Percentiles rank a stretch among this genome's conserved stretches.
Conservation (phyloP, 441 rosid genomes). For the Adansonia grandidieri region DNA sequence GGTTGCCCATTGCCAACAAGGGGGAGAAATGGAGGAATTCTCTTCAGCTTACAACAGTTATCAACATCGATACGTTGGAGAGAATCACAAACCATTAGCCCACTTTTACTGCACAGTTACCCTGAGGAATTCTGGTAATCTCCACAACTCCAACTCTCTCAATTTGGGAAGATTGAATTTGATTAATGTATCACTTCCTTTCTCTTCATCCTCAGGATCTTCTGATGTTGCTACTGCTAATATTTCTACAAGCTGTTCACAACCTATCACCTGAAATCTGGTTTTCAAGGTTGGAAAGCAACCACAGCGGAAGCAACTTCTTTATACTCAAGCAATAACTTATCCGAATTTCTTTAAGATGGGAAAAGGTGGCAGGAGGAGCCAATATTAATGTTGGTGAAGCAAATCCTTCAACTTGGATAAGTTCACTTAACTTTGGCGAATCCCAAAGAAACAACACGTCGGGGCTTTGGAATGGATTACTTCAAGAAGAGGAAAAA, state of each 20-base stretch:
- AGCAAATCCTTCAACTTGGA: neutral
- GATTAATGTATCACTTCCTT: no score
- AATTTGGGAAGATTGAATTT: neutral
- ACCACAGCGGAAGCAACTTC: no score
- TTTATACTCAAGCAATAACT: no score
- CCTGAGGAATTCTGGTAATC: no score
- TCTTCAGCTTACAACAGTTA: neutral
- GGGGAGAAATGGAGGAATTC: neutral
- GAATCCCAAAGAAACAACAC: neutral
- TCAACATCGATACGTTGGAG: neutral
- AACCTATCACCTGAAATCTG: conserved; percentile 24
- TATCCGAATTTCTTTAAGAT: neutral
- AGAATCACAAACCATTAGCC: conserved; percentile 17
- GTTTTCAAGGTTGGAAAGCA: neutral
- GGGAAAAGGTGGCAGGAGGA: neutral
- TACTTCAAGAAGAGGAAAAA: neutral
- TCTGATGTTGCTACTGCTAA: no score
- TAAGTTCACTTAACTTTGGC: neutral
- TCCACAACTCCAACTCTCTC: neutral
- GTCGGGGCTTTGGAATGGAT: neutral
- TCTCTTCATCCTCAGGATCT: no score
- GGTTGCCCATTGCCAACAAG: neutral
- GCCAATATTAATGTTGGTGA: neutral
- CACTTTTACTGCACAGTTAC: neutral
- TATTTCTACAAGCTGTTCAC: neutral